phyloP scores from a whole-genome alignment of 768 basidiomycete species.

The Bullera alba region DNA sequence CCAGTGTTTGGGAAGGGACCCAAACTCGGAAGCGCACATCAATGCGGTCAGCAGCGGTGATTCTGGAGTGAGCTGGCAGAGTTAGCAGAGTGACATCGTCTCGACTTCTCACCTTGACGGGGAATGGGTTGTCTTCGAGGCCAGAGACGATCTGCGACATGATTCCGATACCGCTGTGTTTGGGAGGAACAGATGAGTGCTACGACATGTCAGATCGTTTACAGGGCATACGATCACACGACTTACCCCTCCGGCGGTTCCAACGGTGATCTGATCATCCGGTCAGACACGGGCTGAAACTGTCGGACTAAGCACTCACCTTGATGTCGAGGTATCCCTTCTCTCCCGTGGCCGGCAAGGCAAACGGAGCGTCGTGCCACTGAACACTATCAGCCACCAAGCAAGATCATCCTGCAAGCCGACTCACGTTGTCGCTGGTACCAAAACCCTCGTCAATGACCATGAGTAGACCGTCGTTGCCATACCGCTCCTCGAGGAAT shows the following conservation, averaged over 20 bases:
- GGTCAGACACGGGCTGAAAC: background rate
- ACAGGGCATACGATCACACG: background rate
- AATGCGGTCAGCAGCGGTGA: slow-evolving; percentile 37
- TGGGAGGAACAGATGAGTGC: slow-evolving; percentile 41
- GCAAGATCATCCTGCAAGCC: background rate
- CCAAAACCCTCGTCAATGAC: slow-evolving; percentile 39
- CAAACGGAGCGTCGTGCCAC: slow-evolving; percentile 36
- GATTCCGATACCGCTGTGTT: slow-evolving; percentile 40
- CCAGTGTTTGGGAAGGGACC: slow-evolving; percentile 28
- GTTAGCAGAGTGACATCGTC: background rate
- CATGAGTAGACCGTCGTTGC: slow-evolving; percentile 35
- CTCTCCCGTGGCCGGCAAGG: slow-evolving; percentile 35
- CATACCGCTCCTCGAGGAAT: slow-evolving; percentile 37
- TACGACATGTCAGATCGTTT: background rate
- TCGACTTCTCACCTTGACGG: slow-evolving; percentile 14
- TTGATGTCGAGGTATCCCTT: slow-evolving; percentile 42
- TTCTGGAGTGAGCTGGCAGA: slow-evolving; percentile 25
- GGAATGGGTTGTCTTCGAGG: slow-evolving; percentile 38
- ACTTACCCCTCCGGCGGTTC: slow-evolving; percentile 42
- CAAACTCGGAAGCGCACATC: slow-evolving; percentile 29
- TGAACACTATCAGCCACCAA: background rate
- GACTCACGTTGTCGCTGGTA: slow-evolving; percentile 27
- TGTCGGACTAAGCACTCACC: slow-evolving; percentile 14
- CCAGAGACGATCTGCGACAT: slow-evolving; percentile 31
- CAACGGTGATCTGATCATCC: slow-evolving; percentile 26